Evolutionary conservation across 305 asterid genomes (phyloP).

Genomic region (Striga hermonthica): DNA sequence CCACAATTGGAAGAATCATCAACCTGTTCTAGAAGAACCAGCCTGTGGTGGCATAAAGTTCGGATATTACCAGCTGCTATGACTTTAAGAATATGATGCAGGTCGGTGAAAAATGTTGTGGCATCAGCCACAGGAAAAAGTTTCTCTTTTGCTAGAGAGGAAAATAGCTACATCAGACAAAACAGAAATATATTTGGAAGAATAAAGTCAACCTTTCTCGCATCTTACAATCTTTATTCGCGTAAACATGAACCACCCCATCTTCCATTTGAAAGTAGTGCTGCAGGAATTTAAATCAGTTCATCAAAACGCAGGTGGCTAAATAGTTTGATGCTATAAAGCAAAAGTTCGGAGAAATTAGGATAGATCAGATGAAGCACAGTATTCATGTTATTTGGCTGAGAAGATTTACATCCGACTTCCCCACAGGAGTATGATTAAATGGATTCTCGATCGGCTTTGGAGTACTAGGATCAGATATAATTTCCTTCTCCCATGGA

Average conservation of each 20-base stretch:
- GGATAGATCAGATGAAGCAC: slow-evolving; percentile 18
- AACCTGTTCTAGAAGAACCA: slow-evolving; percentile 73
- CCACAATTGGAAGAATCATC: slow-evolving; percentile 15
- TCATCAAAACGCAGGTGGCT: slow-evolving; percentile 6
- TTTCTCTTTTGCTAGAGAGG: slow-evolving; percentile 47
- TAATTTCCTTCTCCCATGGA: slow-evolving; percentile 74
- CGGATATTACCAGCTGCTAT: slow-evolving; percentile 74
- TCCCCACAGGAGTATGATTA: slow-evolving; percentile 51
- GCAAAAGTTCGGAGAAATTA: slow-evolving; percentile 13
- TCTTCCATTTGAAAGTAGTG: slow-evolving; percentile 71
- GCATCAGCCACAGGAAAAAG: slow-evolving; percentile 74
- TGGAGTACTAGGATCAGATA: slow-evolving; percentile 72
- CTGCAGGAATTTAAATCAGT: slow-evolving; percentile 39
- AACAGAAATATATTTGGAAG: background rate
- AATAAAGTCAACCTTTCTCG: slow-evolving; percentile 9
- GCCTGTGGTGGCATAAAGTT: slow-evolving; percentile 70
- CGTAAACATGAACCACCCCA: slow-evolving; percentile 68
- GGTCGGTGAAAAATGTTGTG: slow-evolving; percentile 69
- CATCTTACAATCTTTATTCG: slow-evolving; percentile 59
- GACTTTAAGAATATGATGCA: slow-evolving; percentile 70
- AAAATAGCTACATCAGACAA: slow-evolving; percentile 6
- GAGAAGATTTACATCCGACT: slow-evolving; percentile 55
- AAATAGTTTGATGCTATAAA: background rate
- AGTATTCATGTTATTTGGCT: background rate
- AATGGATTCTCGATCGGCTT: slow-evolving; percentile 64